A percentile compares a stretch with the other conserved stretches of the same genome.
Evolutionary conservation across 2,329 filamentous ascomycete genomes (phyloP).

Genomic region (Sporothrix euskadiensis): DNA sequence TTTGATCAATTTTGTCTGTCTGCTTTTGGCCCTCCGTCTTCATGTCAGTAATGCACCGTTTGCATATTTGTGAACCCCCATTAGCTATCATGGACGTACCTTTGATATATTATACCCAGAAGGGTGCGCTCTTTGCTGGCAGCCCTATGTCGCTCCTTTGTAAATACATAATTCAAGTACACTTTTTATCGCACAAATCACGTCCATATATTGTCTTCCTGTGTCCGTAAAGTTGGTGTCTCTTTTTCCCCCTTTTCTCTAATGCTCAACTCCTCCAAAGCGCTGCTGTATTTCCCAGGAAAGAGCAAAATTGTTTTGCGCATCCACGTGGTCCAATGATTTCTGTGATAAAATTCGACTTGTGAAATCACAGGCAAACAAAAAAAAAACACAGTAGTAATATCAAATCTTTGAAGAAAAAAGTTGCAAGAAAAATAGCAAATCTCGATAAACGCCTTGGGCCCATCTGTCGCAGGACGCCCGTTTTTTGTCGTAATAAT

Average conservation of each 20-base stretch:
- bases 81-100: not conserved
- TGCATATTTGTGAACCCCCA: too few species aligned
- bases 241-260: not conserved
- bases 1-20: not conserved
- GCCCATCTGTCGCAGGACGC: slow-evolving; percentile 10
- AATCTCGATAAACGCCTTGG: slow-evolving; percentile 17
- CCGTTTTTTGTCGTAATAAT: slow-evolving; percentile 11
- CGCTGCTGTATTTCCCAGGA: not conserved
- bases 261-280: not conserved
- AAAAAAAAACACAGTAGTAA: not conserved
- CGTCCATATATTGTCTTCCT: too few species aligned
- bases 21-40: not conserved
- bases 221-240: not conserved
- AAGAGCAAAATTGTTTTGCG: not conserved
- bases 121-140: not conserved
- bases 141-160: slow-evolving; percentile 5
- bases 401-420: not conserved
- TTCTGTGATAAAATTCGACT: not conserved
- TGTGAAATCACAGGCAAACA: not conserved
- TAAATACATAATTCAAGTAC: not conserved
- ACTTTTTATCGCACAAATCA: not conserved
- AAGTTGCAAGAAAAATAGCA: not conserved
- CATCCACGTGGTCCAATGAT: not conserved
- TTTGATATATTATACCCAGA: not conserved
- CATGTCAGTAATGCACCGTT: not conserved